Percentiles rank a stretch among this genome's conserved stretches.
phyloP scores from a whole-genome alignment of 2,329 filamentous ascomycete species.

The Verticillium klebahnii region DNA sequence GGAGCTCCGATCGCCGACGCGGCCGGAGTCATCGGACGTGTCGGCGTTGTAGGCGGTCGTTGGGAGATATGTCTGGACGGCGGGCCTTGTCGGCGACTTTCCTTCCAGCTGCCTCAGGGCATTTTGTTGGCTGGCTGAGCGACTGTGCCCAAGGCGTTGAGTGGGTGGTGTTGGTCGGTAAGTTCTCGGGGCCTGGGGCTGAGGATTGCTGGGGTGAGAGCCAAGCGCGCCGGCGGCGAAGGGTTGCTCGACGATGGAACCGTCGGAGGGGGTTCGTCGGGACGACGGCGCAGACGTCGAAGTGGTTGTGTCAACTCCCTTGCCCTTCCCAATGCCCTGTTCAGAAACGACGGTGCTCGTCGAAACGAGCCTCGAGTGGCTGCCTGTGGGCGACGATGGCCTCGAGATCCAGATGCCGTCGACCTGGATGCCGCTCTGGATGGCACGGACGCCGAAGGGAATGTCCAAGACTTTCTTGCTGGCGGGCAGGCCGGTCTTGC shows the following conservation, averaged over 20 bases:
- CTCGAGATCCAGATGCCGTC: slow-evolving; percentile 78
- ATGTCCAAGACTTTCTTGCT: slow-evolving; percentile 39
- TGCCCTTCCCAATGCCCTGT: slow-evolving; percentile 9
- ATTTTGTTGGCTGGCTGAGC: background rate
- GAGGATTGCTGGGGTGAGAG: background rate
- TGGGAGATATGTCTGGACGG: background rate
- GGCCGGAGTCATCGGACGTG: background rate
- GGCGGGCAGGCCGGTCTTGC: slow-evolving; percentile 45
- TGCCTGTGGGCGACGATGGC: slow-evolving; percentile 18
- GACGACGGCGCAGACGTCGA: background rate
- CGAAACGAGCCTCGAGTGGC: slow-evolving; percentile 26
- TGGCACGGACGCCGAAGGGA: slow-evolving; percentile 80
- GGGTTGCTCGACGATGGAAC: background rate
- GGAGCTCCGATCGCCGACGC: background rate
- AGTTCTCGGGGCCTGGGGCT: background rate
- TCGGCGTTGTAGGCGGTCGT: background rate
- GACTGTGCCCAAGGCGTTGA: background rate
- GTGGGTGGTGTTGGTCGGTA: background rate
- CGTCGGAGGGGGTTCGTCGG: background rate
- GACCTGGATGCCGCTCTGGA: slow-evolving; percentile 77
- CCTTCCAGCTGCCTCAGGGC: background rate
- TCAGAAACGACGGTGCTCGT: slow-evolving; percentile 8
- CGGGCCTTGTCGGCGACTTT: background rate
- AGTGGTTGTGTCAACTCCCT: slow-evolving; percentile 3
- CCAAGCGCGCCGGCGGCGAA: background rate